Base-by-base conservation (phyloP, 2,329 filamentous ascomycete species). In the Acephala macrosclerotiorum region DNA sequence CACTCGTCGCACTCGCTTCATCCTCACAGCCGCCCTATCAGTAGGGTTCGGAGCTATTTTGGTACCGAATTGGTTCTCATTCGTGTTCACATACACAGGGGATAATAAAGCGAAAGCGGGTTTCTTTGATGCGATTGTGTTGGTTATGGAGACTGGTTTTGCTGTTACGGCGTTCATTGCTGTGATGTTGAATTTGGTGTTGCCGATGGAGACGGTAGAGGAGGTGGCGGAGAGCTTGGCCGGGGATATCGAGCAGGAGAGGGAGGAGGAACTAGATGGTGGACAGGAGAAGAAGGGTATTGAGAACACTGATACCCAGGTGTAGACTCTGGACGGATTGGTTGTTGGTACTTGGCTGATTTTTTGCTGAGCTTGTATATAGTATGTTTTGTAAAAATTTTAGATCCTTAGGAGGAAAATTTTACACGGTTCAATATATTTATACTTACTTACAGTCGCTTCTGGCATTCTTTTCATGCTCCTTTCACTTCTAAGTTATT, bases 1-100 rank as follows among this genome's bases (percentile, higher is more conserved):
- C 76, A 93, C 87, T n/a, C 86, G 92, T 42, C 88, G 93, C 60
- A 94, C 91, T 73, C 85, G 93, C 26, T 96, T 96, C 80, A 92
- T 96, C 73, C 83, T 96, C 12, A 94, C 93, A 0, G 90, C 91
- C 0, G 87, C 89, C 0, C 81, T 96, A 36, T 84, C 91, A 0
- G 80, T 95, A 33, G 93, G 93, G 36, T 92, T 92, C 69, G 88
- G 89, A 63, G 89, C 89, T 11, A 91, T 88, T 0, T 79, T 91
- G 0, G 85, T 91, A 2, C 86, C 87, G 0, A 85, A 79, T 35
- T 94, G 91, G 82, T 93, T 93, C 74, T 77, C 80, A 66, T 83
- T 86, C 67, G 87, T 96, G 61, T 93, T 96, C 76, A 91, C 89
- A 3, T 94, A 94, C 75, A 75, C 77, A 0, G 92, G 91, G 12